Evolutionary conservation across 192 early-diverging fungal species (phyloP).

Genomic region (Linnemannia schmuckeri): DNA sequence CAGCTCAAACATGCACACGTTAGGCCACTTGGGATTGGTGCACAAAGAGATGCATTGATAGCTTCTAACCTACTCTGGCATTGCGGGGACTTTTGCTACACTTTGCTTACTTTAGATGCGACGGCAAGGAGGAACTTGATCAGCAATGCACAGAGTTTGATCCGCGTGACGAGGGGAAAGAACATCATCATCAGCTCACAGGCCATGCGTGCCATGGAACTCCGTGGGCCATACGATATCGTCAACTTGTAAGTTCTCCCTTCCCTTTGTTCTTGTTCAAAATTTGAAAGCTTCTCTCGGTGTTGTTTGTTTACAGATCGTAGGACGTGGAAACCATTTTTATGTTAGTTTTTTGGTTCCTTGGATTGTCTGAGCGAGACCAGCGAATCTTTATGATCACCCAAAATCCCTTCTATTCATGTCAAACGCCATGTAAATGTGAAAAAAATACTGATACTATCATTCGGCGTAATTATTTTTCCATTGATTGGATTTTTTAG

Average conservation of each 20-base stretch:
- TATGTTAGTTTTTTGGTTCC: not conserved
- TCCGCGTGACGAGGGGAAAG: slow-evolving; percentile 80
- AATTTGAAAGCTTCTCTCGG: too few relatives aligned
- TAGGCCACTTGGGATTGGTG: too few relatives aligned
- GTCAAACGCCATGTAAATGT: too few relatives aligned
- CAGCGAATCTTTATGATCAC: not conserved
- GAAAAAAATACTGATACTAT: not conserved
- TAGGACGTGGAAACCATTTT: not conserved
- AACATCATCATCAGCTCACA: slow-evolving; percentile 83
- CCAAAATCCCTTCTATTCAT: too few relatives aligned
- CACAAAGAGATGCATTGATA: too few relatives aligned
- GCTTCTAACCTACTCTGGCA: too few relatives aligned
- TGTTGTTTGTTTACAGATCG: not conserved
- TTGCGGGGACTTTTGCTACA: not conserved
- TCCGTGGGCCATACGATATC: slow-evolving; percentile 83
- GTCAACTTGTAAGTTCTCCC: slow-evolving; percentile 77
- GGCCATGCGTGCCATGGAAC: slow-evolving; percentile 76
- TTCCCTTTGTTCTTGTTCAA: not conserved
- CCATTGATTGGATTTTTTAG: slow-evolving; percentile 40
- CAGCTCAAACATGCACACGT: too few relatives aligned
- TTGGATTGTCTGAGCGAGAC: too few relatives aligned
- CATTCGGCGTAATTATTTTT: slow-evolving; percentile 1
- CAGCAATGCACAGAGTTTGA: slow-evolving; percentile 72
- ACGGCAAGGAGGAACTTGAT: slow-evolving; percentile 73
- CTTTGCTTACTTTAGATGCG: slow-evolving; percentile 58